A percentile compares a stretch with the other conserved stretches of the same genome.
These are phyloP conservation scores for Phytopythium montanum DNA, from an alignment of 352 stramenopile genomes.

Conservation along the genomic window DNA sequence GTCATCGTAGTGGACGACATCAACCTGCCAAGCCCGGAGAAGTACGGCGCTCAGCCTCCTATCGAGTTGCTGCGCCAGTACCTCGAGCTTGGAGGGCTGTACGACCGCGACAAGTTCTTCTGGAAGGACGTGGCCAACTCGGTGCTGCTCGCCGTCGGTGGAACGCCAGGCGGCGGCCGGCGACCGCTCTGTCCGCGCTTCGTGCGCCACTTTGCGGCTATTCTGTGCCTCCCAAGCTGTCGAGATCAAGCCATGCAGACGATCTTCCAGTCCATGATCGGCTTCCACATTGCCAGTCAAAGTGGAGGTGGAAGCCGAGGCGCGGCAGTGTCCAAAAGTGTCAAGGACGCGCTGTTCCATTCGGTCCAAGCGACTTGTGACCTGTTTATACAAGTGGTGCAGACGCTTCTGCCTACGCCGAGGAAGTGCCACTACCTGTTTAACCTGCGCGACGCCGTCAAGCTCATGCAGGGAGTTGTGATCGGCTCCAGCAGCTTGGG, in stretches of 20 bases:
- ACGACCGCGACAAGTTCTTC: slow-evolving; percentile 82
- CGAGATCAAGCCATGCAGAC: slow-evolving; percentile 74
- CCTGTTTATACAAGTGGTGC: slow-evolving; percentile 53
- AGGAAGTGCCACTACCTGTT: slow-evolving; percentile 85
- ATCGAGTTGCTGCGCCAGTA: slow-evolving; percentile 77
- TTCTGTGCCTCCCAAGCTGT: slow-evolving; percentile 71
- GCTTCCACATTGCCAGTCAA: slow-evolving; percentile 33
- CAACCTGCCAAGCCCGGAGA: slow-evolving; percentile 86
- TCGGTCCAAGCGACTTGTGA: slow-evolving; percentile 60
- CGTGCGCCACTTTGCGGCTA: slow-evolving; percentile 56
- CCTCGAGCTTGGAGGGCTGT: slow-evolving; percentile 67
- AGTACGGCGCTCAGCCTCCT: slow-evolving; percentile 65
- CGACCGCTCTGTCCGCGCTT: slow-evolving; percentile 59
- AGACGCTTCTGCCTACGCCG: slow-evolving; percentile 65
- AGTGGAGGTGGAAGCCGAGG: not conserved
- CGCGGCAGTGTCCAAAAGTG: slow-evolving; percentile 28
- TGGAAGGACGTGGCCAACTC: slow-evolving; percentile 76
- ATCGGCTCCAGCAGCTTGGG: slow-evolving; percentile 21
- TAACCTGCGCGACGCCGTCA: slow-evolving; percentile 77
- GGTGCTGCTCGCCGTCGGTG: slow-evolving; percentile 61
- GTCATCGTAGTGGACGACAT: slow-evolving; percentile 91
- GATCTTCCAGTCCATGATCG: slow-evolving; percentile 90
- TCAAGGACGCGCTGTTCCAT: slow-evolving; percentile 47
- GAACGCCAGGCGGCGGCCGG: slow-evolving; percentile 51
- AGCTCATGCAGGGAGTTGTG: slow-evolving; percentile 83